phyloP scores from a whole-genome alignment of 1,139 yeast genomes.

The Saccharomycopsis crataegensis region DNA sequence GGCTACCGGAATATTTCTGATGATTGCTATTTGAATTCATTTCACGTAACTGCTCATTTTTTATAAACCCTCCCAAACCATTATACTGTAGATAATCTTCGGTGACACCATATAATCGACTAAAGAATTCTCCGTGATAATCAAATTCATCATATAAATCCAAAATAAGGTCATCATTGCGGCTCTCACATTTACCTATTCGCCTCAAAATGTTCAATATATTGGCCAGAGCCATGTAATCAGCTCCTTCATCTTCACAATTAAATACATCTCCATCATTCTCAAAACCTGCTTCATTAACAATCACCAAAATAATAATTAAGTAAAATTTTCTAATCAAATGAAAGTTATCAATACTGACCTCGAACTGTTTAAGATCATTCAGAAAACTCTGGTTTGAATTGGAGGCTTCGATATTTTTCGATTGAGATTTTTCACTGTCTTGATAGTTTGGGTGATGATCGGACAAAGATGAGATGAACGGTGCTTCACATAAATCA shows the following conservation, averaged over 20 bases:
- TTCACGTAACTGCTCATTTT: too few relatives aligned
- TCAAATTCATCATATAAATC: not conserved
- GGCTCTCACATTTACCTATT: not conserved
- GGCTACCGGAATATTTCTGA: too few relatives aligned
- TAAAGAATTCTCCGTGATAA: not conserved
- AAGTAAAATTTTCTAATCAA: slow-evolving; percentile 8
- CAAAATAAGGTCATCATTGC: not conserved
- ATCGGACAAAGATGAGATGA: too few relatives aligned
- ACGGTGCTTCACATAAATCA: not conserved
- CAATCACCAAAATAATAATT: slow-evolving; percentile 1
- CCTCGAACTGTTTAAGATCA: not conserved
- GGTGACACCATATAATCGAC: not conserved
- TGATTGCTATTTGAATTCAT: too few relatives aligned
- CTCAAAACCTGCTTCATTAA: slow-evolving; percentile 1
- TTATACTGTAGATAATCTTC: not conserved
- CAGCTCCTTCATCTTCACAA: not conserved
- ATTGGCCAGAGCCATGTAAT: not conserved
- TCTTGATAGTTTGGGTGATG: too few relatives aligned
- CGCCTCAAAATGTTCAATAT: not conserved
- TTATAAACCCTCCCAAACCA: too few relatives aligned
- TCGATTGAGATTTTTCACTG: too few relatives aligned
- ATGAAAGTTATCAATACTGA: slow-evolving; percentile 8
- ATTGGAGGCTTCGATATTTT: not conserved
- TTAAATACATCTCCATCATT: not conserved
- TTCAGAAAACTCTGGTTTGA: not conserved